Evolutionary conservation across 2,329 filamentous ascomycete genomes (phyloP).

Genomic region (Canariomyces notabilis): DNA sequence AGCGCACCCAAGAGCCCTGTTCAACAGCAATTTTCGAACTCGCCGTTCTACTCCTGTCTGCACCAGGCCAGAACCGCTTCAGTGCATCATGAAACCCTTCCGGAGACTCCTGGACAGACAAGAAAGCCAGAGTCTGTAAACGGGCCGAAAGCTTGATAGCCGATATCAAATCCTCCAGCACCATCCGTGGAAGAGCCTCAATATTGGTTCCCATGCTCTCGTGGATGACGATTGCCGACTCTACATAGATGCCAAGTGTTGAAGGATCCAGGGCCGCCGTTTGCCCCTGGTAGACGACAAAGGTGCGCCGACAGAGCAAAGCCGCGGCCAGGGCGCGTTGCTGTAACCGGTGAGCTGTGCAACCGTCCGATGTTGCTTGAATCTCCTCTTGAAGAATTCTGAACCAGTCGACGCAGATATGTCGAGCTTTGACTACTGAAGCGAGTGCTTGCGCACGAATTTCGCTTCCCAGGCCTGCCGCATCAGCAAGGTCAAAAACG

Average conservation of each 20-base stretch:
- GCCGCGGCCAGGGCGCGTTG: constrained; percentile 16
- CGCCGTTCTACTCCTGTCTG: constrained; percentile 1
- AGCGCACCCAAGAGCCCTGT: constrained; percentile 7
- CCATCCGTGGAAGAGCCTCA: constrained; percentile 2
- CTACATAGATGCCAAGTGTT: constrained; percentile 41
- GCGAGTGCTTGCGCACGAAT: constrained; percentile 17
- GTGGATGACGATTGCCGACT: constrained; percentile 28
- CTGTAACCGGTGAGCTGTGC: constrained; percentile 9
- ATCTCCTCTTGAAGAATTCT: constrained; percentile 13
- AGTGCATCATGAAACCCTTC: constrained; percentile 7
- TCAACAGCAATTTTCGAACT: neutral
- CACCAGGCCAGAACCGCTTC: constrained; percentile 15
- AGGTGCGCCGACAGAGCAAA: constrained; percentile 36
- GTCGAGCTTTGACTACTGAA: constrained; percentile 6
- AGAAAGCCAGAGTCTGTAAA: constrained; percentile 1
- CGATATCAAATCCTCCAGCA: constrained; percentile 6
- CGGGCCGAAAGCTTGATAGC: constrained; percentile 13
- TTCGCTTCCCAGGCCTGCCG: constrained; percentile 6
- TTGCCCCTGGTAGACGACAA: constrained; percentile 25
- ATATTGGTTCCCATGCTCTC: constrained; percentile 15
- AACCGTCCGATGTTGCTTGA: constrained; percentile 5
- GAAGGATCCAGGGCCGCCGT: constrained; percentile 14
- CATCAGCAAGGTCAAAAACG: constrained; percentile 24
- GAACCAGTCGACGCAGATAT: constrained; percentile 13
- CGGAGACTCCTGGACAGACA: neutral